phyloP scores from a whole-genome alignment of 1,139 yeast genomes.

The Hemisphaericaspora xylanilytica region DNA sequence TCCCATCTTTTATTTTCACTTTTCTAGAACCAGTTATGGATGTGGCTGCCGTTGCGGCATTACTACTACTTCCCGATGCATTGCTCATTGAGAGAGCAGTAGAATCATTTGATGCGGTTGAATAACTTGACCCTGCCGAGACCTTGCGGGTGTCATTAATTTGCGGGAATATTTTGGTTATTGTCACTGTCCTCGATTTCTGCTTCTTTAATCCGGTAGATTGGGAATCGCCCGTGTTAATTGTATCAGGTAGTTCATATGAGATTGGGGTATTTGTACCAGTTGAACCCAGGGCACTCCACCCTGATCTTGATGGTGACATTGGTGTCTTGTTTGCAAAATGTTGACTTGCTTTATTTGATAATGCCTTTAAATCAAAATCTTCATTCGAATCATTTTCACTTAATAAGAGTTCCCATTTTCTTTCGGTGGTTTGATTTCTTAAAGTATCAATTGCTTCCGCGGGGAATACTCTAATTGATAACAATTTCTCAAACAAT shows the following conservation, averaged over 20 bases:
- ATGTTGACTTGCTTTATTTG: constrained; percentile 10
- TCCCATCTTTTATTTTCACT: constrained; percentile 32
- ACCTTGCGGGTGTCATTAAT: constrained; percentile 5
- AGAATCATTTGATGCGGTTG: constrained; percentile 6
- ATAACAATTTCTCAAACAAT: constrained; percentile 38
- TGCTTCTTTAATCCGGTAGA: neutral
- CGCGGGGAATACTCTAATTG: constrained; percentile 39
- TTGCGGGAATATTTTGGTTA: constrained; percentile 8
- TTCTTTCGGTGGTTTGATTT: constrained; percentile 35
- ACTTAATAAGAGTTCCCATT: constrained; percentile 46
- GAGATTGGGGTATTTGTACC: constrained; percentile 3
- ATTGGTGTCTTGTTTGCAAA: constrained; percentile 7
- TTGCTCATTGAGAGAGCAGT: constrained; percentile 1
- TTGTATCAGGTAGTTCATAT: no score
- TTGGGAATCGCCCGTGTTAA: no score
- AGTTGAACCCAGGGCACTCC: constrained; percentile 3
- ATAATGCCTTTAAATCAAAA: constrained; percentile 31
- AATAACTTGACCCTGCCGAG: constrained; percentile 11
- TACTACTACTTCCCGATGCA: neutral
- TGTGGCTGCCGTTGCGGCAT: neutral
- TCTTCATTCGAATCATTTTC: constrained; percentile 40
- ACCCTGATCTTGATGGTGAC: neutral
- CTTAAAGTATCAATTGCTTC: constrained; percentile 31
- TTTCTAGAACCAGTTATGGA: constrained; percentile 13
- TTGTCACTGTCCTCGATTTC: constrained; percentile 5